These are phyloP conservation scores for Moesziomyces globuligerus DNA, from an alignment of 1,284 basidiomycete genomes.

Conservation along the genomic window DNA sequence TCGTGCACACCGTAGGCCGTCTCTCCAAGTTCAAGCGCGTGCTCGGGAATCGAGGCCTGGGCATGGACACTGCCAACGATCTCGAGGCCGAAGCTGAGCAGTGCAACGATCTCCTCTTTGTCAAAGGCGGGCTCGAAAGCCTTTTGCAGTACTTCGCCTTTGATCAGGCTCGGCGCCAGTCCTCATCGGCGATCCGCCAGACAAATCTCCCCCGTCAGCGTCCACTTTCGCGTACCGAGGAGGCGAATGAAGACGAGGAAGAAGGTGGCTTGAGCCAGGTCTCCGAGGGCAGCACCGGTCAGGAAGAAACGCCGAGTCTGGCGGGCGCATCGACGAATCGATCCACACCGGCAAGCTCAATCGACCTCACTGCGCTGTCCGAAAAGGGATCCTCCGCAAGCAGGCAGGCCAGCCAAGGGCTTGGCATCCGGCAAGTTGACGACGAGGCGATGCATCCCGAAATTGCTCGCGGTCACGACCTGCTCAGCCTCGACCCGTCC, in stretches of 20 bases:
- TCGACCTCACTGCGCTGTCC: slow-evolving; percentile 34
- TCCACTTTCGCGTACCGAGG: slow-evolving; percentile 26
- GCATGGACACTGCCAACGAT: slow-evolving; percentile 27
- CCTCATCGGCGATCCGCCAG: slow-evolving; percentile 6
- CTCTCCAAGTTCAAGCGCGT: slow-evolving; percentile 83
- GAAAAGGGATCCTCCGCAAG: slow-evolving; percentile 14
- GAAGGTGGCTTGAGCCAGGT: slow-evolving; percentile 27
- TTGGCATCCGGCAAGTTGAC: slow-evolving; percentile 26
- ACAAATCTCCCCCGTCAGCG: slow-evolving; percentile 15
- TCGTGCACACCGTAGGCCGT: slow-evolving; percentile 82
- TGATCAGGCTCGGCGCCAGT: slow-evolving; percentile 24
- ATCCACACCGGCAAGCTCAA: slow-evolving; percentile 55
- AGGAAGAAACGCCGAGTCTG: slow-evolving; percentile 56
- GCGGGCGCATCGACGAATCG: slow-evolving; percentile 44
- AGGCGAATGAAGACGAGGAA: slow-evolving; percentile 42
- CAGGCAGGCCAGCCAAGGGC: slow-evolving; percentile 16
- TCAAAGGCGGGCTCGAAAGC: slow-evolving; percentile 54
- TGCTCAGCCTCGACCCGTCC: slow-evolving; percentile 17
- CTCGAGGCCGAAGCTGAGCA: slow-evolving; percentile 64
- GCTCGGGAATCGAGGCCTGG: slow-evolving; percentile 64
- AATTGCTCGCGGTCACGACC: slow-evolving; percentile 4
- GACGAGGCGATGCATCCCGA: neutral
- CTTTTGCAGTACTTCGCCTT: slow-evolving; percentile 50
- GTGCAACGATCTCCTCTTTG: slow-evolving; percentile 66
- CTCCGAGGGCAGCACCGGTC: slow-evolving; percentile 41